Evolutionary conservation across 1,284 basidiomycete species (phyloP), one percentile per base, ranked within the genome.

Genomic region (Irpex lacteus): DNA sequence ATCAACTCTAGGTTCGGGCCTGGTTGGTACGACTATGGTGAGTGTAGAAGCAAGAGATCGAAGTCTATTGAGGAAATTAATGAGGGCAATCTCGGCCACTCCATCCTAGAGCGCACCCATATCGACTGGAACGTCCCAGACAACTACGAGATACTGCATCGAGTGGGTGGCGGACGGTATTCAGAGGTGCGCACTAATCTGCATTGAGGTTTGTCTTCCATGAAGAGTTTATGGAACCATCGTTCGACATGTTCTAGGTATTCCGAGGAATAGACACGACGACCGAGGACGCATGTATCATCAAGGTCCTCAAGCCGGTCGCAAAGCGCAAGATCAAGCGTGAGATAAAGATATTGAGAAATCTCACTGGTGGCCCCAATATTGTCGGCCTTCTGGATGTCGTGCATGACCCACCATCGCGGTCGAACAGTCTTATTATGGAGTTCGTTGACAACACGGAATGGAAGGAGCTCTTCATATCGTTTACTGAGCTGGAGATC

Each of bases 111-210:
- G 73, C 88, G 86, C 72, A 81, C 89, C 68, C 81, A 82, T 67
- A 88, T 93, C 52, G 86, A 90, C 44, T 97, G 95, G 95, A 95
- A 94, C 63, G 87, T 90, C 7, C 98, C 98, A 78, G 96, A 98
- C 82, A 94, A 97, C 78, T 99, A 98, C 75, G 98, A 98, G 81
- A 97, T 98, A 74, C 92, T 98, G 53, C 85, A 95, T 67, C 97
- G 98, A 78, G 95, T 98, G n/a, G 97, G 97, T 26, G 83, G 97
- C 59, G 97, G 97, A 68, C 98, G 98, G 78, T 97, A 97, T 77
- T 96, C 94, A 38, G 95, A 98, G 85, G 94, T 94, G 68, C 55
- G 70, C 68, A 40, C 38, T 47, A 37, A 37, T 62, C 37, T 36
- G 34, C 38, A 60, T 38, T 8, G 40, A 47, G 50, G 58, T 47